phyloP scores from a whole-genome alignment of 2,329 filamentous ascomycete species.

The Aspergillus chevalieri region DNA sequence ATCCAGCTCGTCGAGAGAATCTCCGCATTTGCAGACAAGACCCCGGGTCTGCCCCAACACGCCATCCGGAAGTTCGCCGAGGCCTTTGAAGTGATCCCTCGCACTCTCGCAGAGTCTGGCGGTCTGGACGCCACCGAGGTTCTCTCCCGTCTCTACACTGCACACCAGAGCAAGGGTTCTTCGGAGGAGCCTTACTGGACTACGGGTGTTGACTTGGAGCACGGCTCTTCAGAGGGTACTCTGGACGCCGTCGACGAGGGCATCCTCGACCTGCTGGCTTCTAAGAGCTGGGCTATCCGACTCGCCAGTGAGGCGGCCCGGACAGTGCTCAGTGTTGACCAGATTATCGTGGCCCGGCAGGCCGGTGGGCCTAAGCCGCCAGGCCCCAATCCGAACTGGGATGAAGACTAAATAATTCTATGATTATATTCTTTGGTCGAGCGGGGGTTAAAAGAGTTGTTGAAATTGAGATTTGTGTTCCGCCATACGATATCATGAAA shows the following conservation, averaged over 20 bases:
- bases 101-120: constrained; percentile 88
- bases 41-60: constrained; percentile 86
- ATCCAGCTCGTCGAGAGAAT: constrained; percentile 90
- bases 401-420: constrained; percentile 50
- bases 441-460: constrained; percentile 19
- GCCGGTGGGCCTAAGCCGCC: constrained; percentile 96
- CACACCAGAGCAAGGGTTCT: constrained; percentile 59
- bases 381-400: constrained; percentile 78
- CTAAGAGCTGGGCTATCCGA: constrained; percentile 96
- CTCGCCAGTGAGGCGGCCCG: constrained; percentile 90
- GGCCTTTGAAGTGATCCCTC: constrained; percentile 93
- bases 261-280: constrained; percentile 84
- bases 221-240: constrained; percentile 70
- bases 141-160: constrained; percentile 83
- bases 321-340: constrained; percentile 92
- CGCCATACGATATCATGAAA: neutral
- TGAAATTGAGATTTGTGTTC: neutral
- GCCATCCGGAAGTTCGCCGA: constrained; percentile 97
- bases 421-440: constrained; percentile 6
- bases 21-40: constrained; percentile 84
- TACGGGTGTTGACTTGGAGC: constrained; percentile 91
- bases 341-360: constrained; percentile 97
- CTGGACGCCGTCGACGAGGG: constrained; percentile 81
- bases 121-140: constrained; percentile 97
- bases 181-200: constrained; percentile 74